phyloP scores from a whole-genome alignment of 2,329 filamentous ascomycete species.

The Pseudogymnoascus sp. region DNA sequence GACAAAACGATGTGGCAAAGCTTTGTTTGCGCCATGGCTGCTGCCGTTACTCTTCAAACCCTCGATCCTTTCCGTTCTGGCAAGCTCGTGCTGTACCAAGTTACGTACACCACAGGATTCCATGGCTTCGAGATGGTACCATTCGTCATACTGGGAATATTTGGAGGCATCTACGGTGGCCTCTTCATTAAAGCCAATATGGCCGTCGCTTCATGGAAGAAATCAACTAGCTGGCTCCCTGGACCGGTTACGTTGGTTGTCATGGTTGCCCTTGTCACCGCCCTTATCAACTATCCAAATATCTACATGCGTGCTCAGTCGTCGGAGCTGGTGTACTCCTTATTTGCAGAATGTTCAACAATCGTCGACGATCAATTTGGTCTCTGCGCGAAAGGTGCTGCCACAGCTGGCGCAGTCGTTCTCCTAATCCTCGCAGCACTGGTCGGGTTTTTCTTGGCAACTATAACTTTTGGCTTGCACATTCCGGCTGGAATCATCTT shows the following conservation, averaged over 20 bases:
- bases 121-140: conserved; percentile 90
- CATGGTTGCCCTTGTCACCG: conserved; percentile 71
- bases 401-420: conserved; percentile 73
- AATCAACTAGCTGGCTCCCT: conserved; percentile 55
- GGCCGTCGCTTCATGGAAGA: conserved; percentile 74
- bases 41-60: conserved; percentile 84
- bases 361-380: conserved; percentile 80
- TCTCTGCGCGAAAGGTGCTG: conserved; percentile 80
- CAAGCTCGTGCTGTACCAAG: conserved; percentile 92
- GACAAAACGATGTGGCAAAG: conserved; percentile 99
- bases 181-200: conserved; percentile 95
- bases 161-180: conserved; percentile 90
- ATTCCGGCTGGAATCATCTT: conserved; percentile 94
- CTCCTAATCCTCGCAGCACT: conserved; percentile 75
- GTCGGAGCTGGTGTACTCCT: conserved; percentile 81
- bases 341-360: conserved; percentile 85
- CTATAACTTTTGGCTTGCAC: conserved; percentile 86
- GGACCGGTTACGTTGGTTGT: conserved; percentile 74
- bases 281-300: conserved; percentile 89
- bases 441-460: conserved; percentile 76
- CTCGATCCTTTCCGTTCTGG: conserved; percentile 92
- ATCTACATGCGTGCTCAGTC: conserved; percentile 92
- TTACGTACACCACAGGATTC: conserved; percentile 87
- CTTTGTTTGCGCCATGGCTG: conserved; percentile 99
- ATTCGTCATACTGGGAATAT: conserved; percentile 75